Evolutionary conservation across 2,329 filamentous ascomycete genomes (phyloP), one percentile per base, ranked within the genome.

Genomic region (Dactylonectria estremocensis): DNA sequence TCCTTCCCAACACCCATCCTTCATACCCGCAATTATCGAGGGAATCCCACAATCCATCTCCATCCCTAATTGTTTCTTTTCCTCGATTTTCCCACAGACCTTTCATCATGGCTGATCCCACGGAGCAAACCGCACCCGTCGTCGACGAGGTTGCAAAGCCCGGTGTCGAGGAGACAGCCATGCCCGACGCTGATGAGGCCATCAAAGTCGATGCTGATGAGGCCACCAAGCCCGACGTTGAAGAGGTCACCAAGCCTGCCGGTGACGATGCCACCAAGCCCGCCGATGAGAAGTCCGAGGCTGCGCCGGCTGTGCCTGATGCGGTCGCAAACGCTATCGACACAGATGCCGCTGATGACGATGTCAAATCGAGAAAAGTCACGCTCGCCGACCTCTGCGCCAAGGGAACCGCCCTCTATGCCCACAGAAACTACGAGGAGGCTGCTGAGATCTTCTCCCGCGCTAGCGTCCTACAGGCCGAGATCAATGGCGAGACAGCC

Each of bases 401-500:
- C 68, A 92, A 92, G 79, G 96, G 93, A 46, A 91, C 93, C 20
- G 90, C 94, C 18, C 90, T 97, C 75, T 98, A 97, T 83, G 91
- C 92, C 22, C 91, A 95, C 78, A 97, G 95, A 84, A 93, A 97
- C 80, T 97, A 95, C 81, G 89, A 92, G 61, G 91, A 92, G 55
- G 95, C 96, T 10, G 90, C 94, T 64, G 95, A 98, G 77, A 85
- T 95, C 70, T 98, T 95, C 83, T 95, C 95, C 49, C 90, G 92
- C 77, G 96, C 96, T 35, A 94, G 94, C 63, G 93, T 97, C 80
- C 88, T 98, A 68, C 96, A 99, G 83, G 94, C 93, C 65, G 90
- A 94, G 80, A 86, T 98, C 80, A 96, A 98, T 80, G 96, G 95
- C 80, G 96, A 98, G 82, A 93, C 97, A 87, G 91, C 91, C 16